Evolutionary conservation across 257 asterid genomes (phyloP).

Genomic region (Solanum chiquidenum): DNA sequence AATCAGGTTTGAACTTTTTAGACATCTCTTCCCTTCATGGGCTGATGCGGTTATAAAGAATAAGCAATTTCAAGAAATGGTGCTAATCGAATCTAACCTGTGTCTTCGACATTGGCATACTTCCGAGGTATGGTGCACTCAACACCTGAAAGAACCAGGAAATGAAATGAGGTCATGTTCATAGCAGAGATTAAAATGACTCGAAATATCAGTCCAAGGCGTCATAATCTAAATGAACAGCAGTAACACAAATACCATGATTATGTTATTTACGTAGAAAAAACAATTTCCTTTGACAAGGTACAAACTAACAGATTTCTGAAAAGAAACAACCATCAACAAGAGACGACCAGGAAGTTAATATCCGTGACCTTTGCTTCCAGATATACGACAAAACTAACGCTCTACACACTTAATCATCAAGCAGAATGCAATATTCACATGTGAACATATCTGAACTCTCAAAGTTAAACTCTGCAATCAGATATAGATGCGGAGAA

Average conservation of each 20-base stretch:
- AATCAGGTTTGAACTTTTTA: background rate
- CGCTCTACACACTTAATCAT: background rate
- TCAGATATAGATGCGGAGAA: background rate
- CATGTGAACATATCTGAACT: background rate
- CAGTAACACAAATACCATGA: background rate
- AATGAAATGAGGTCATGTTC: background rate
- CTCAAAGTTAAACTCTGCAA: background rate
- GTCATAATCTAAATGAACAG: background rate
- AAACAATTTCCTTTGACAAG: background rate
- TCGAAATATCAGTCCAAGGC: background rate
- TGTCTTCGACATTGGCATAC: conserved; percentile 15
- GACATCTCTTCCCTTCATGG: background rate
- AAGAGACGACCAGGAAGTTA: background rate
- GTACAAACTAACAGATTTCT: background rate
- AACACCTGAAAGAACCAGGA: conserved; percentile 43
- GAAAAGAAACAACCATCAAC: background rate
- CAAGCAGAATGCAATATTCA: background rate
- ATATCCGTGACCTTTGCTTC: background rate
- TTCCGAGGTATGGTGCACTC: conserved; percentile 76
- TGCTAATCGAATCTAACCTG: conserved; percentile 30
- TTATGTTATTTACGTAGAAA: background rate
- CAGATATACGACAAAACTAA: background rate
- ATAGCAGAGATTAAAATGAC: background rate
- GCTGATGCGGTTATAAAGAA: background rate
- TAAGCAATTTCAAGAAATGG: background rate